Base-by-base conservation (phyloP, 169 alveolate genomes). In the Plasmodium relictum region DNA sequence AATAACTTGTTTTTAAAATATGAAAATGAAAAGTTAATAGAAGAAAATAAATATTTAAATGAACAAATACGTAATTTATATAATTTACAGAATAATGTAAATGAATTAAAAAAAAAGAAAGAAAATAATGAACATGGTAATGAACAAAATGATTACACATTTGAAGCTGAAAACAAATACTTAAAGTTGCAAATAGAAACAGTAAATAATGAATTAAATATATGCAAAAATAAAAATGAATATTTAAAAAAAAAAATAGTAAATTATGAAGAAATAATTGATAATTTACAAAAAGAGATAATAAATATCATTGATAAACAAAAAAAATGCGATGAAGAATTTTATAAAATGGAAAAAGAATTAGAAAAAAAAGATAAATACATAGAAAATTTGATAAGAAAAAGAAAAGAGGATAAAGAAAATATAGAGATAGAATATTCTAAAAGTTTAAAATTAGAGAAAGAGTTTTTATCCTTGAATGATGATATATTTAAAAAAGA, bases 401-500 rank as follows among this genome's bases (percentile, higher is more conserved):
- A 65, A 61, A 80, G 90, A 61, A 41, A 80, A 37, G 83, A 80
- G 44, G 90, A 80, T 54, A 59, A 80, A 48, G 85, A 68, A 68
- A 63, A 37, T 54, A 18, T 80, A 42, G 90, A 80, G 16, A 59
- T 1, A 26, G 90, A 80, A 58, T 68, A 68, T 44, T 18, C 72
- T 18, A 80, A 44, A 61, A 22, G 56, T 16, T 18, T 68, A 50
- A 80, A 66, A 80, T 80, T 80, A 26, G 90, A 80, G 61, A 80
- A 80, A 20, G 90, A 80, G 66, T 80, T 80, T 66, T 71, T 80
- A 58, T 18, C 83, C 14, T 56, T 80, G 44, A 80, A 65, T 41
- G 90, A 80, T 68, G 90, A 80, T 58, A 42, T 80, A 68, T 80
- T 80, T 71, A 80, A 80, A 61, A 80, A 80, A 48, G 90, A 80